phyloP scores from a whole-genome alignment of 305 asterid species.

The Fraxinus floribunda region DNA sequence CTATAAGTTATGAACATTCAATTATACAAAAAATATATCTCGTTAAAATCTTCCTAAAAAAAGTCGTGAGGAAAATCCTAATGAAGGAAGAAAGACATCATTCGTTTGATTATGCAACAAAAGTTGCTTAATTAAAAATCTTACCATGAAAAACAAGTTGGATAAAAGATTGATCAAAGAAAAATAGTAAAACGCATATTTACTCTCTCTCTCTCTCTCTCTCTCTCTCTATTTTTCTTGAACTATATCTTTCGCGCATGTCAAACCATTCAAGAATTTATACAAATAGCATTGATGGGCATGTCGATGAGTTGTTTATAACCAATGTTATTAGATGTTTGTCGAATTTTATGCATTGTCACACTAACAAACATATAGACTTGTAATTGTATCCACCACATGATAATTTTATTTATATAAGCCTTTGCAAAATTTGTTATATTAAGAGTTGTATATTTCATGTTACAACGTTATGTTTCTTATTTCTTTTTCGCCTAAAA shows the following conservation, averaged over 20 bases:
- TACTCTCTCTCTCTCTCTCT: no score
- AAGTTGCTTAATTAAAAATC: neutral
- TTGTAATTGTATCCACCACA: no score
- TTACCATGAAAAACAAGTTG: no score
- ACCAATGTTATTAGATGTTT: neutral
- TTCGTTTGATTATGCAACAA: neutral
- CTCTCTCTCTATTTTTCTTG: neutral
- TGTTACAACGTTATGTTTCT: neutral
- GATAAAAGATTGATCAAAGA: neutral
- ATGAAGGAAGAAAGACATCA: no score
- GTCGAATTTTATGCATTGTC: neutral
- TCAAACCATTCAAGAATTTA: neutral
- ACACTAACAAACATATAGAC: neutral
- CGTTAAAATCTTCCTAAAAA: no score
- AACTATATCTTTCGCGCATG: neutral
- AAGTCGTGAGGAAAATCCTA: neutral
- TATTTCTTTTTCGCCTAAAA: neutral
- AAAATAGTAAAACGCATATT: neutral
- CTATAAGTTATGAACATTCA: neutral
- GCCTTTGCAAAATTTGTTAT: no score
- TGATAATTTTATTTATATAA: no score
- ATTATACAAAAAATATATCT: no score
- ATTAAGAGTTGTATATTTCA: no score
- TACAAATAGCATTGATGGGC: neutral
- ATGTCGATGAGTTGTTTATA: neutral